phyloP scores from a whole-genome alignment of 441 rosid genomes.

The Syzygium syzygioides region DNA sequence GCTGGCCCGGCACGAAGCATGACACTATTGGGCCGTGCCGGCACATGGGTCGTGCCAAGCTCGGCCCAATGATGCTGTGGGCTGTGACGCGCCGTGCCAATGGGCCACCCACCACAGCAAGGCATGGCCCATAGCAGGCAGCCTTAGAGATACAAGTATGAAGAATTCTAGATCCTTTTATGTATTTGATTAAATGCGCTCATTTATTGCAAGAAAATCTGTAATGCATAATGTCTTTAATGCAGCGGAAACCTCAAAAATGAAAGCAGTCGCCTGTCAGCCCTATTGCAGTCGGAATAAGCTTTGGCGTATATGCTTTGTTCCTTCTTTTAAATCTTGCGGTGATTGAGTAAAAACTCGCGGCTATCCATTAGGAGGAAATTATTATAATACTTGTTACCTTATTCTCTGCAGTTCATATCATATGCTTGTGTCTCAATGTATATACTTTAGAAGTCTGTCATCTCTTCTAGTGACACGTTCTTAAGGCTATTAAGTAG shows the following conservation, averaged over 20 bases:
- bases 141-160: rapidly evolving
- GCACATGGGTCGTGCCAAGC: not conserved
- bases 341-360: not conserved
- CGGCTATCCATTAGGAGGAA: not conserved
- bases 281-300: not conserved
- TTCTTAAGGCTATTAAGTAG: not conserved
- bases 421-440: not conserved
- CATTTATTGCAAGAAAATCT: not conserved
- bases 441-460: not conserved
- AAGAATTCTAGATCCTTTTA: not conserved
- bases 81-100: not conserved
- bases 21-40: not conserved
- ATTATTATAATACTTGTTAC: not conserved
- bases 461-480: not conserved
- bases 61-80: not conserved
- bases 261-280: not conserved
- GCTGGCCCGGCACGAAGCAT: not conserved
- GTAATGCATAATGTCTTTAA: not conserved
- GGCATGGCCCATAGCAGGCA: not conserved
- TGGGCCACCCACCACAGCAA: not conserved
- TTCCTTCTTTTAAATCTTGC: not conserved
- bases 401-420: not conserved
- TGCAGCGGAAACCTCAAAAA: not conserved
- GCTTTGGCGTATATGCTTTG: not conserved
- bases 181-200: not conserved